Evolutionary conservation across 257 asterid species (phyloP).

Genomic region (Perilla frutescens): DNA sequence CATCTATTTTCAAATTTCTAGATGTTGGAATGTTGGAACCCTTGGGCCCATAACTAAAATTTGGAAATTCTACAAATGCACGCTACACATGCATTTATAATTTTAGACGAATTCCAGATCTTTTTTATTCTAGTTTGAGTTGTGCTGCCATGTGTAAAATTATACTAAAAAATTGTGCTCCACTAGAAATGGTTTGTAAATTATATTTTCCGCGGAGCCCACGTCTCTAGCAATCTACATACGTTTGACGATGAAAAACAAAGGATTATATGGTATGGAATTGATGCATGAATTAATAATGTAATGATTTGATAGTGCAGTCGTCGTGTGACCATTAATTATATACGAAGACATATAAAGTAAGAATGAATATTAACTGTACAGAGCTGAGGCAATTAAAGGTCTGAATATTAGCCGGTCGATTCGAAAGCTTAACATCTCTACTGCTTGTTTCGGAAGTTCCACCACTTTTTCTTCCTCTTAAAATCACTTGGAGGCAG

Average conservation of each 20-base stretch:
- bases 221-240: too few species aligned
- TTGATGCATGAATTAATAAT: constrained; percentile 23
- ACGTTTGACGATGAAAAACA: background rate
- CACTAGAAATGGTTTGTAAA: too few species aligned
- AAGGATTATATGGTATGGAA: background rate
- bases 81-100: too few species aligned
- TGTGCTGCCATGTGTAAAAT: too few species aligned
- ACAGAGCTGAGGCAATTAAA: constrained; percentile 23
- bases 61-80: too few species aligned
- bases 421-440: background rate
- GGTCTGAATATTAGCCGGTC: background rate
- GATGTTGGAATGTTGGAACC: too few species aligned
- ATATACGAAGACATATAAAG: background rate
- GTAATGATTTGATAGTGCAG: background rate
- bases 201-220: too few species aligned
- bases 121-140: too few species aligned
- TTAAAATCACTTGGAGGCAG: constrained; percentile 60
- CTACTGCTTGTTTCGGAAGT: constrained; percentile 73
- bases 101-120: too few species aligned
- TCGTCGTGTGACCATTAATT: background rate
- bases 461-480: constrained; percentile 97
- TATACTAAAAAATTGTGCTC: too few species aligned
- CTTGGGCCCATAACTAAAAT: too few species aligned
- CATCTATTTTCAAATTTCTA: too few species aligned
- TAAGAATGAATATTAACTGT: constrained; percentile 33